Conservation (phyloP, 768 basidiomycete species). For the Nidularia pulvinata region DNA sequence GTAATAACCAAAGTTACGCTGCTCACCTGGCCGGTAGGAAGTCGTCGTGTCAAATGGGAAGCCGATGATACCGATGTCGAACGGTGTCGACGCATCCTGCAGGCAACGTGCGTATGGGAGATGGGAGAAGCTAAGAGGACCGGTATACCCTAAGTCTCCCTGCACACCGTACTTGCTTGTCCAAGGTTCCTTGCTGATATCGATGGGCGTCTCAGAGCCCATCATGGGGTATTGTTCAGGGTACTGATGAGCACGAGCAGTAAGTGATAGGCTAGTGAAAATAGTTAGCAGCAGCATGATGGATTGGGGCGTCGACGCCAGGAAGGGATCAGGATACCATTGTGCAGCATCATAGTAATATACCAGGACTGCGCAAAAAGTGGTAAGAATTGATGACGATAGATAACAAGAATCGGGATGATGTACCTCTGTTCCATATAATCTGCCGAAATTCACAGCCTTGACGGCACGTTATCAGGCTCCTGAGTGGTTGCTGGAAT, state of each 20-base stretch:
- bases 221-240: not conserved
- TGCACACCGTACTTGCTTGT: slow-evolving; percentile 9
- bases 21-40: slow-evolving; percentile 32
- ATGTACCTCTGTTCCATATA: no score
- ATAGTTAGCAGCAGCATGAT: no score
- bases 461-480: no score
- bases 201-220: not conserved
- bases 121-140: slow-evolving; percentile 56
- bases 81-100: slow-evolving; percentile 35
- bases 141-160: slow-evolving; percentile 8
- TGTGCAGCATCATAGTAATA: no score
- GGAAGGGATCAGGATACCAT: no score
- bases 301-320: no score
- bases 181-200: slow-evolving; percentile 9
- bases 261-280: no score
- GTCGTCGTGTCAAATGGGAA: slow-evolving; percentile 63
- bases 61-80: slow-evolving; percentile 66
- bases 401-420: no score
- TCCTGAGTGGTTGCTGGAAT: no score
- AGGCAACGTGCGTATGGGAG: slow-evolving; percentile 57
- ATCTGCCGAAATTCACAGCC: no score
- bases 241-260: not conserved
- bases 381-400: no score
- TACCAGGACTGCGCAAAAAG: no score
- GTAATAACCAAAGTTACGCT: not conserved